These are phyloP conservation scores for Talaromyces proteolyticus DNA, from an alignment of 495 filamentous ascomycete genomes.

Conservation along the genomic window DNA sequence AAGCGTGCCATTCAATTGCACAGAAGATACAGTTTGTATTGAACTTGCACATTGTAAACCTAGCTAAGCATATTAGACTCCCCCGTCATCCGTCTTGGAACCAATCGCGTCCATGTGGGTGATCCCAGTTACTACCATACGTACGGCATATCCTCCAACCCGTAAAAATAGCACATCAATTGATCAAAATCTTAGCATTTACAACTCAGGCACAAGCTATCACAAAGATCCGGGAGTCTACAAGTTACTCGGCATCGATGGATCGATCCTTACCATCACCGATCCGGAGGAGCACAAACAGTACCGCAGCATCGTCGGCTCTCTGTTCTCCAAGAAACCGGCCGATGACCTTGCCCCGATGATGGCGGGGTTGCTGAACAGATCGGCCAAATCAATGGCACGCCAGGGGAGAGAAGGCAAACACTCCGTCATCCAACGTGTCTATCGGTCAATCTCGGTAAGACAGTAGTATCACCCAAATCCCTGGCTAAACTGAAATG, in stretches of 20 bases:
- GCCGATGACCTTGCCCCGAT: background rate
- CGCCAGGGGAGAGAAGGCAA: background rate
- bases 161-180: background rate
- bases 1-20: conserved; percentile 9
- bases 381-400: background rate
- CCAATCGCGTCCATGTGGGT: background rate
- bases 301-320: background rate
- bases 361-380: background rate
- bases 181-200: background rate
- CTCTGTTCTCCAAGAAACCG: background rate
- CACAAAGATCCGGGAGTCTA: background rate
- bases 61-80: background rate
- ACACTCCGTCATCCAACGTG: background rate
- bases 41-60: background rate
- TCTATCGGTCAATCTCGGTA: background rate
- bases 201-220: background rate
- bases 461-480: background rate
- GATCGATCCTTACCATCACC: background rate
- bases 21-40: conserved; percentile 1
- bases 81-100: background rate
- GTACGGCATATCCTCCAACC: background rate
- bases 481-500: background rate
- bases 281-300: background rate
- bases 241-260: background rate
- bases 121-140: background rate